Base-by-base conservation (phyloP, 2,329 filamentous ascomycete species). In the Pestalotiopsis fici region DNA sequence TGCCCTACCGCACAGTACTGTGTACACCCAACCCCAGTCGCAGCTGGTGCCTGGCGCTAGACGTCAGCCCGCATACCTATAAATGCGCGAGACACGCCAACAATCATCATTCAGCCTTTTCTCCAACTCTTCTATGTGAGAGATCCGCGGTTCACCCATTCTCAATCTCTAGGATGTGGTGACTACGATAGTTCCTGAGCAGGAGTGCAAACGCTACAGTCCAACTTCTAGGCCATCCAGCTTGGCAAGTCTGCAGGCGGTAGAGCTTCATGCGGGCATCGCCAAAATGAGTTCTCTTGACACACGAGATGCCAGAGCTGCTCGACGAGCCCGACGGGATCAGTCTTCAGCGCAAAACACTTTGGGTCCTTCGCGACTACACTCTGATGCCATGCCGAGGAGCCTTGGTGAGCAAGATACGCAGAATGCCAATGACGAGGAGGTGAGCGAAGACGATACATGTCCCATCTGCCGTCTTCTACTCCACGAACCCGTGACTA, bases 401-500 rank as follows among this genome's bases (percentile, higher is more conserved):
- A n/a, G 59, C 31, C 4, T 43, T 13, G 21, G 4, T 23, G 27
- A 21, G 7, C 59, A 62, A 6, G 1, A 21, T 2, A 4, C 35
- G 3, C 50, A 23, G 9, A 21, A 59, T 7, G 15, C n/a, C 7
- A 37, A 64, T 23, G 50, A 9, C 2, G 64, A 68, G 28, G 64
- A 64, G 4, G 37, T 70, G 3, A 71, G 74, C 39, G 77, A 82
- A 55, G 81, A 83, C 59, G 81, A 83, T 68, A 69, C 81, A 21
- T 84, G 82, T 65, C 81, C 81, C 4, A 80, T 84, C 23, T 84
- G 82, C 71, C 81, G 80, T 21, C 74, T 81, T 1, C 78, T 85
- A 18, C 76, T 84, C 12, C 78, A 76, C 70, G 72, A 75, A 2
- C 83, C 82, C 0, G 82, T 84, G 6, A 74, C 72, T 3, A 84